Percentiles rank a stretch among this genome's conserved stretches.
Conservation (phyloP, 768 basidiomycete genomes). For the Cyclocybe cylindracea region DNA sequence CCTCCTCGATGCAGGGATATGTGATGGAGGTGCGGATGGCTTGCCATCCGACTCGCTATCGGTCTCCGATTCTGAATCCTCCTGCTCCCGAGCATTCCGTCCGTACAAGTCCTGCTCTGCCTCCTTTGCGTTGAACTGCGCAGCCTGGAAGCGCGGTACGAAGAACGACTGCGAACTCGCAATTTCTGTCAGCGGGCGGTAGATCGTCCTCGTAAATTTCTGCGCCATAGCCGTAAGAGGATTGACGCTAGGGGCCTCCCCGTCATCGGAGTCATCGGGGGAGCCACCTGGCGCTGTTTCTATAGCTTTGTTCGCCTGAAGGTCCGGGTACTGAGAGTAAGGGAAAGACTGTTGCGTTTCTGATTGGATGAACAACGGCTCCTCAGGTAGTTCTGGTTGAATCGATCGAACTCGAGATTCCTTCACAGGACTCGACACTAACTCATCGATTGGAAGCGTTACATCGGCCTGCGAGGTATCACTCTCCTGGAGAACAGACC, state of each 20-base stretch:
- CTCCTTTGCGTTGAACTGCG: slow-evolving; percentile 24
- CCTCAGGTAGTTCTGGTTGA: slow-evolving; percentile 8
- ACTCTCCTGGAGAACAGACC: slow-evolving; percentile 15
- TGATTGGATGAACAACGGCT: slow-evolving; percentile 51
- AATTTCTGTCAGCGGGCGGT: slow-evolving; percentile 55
- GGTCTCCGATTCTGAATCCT: slow-evolving; percentile 40
- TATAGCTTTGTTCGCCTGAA: slow-evolving; percentile 8
- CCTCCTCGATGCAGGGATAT: slow-evolving; percentile 59
- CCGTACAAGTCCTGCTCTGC: slow-evolving; percentile 40
- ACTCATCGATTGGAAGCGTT: no score
- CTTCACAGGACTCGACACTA: background rate
- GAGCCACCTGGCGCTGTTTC: slow-evolving; percentile 11
- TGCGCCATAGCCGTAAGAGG: slow-evolving; percentile 3
- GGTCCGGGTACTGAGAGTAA: slow-evolving; percentile 46
- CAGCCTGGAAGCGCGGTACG: slow-evolving; percentile 31
- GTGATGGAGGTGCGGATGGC: slow-evolving; percentile 36
- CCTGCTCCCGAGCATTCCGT: slow-evolving; percentile 29
- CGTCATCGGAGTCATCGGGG: slow-evolving; percentile 41
- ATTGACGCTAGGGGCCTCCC: slow-evolving; percentile 34
- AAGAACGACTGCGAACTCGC: slow-evolving; percentile 40
- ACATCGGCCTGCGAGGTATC: no score
- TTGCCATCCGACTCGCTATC: slow-evolving; percentile 44
- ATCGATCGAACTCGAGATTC: slow-evolving; percentile 4
- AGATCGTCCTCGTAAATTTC: slow-evolving; percentile 4
- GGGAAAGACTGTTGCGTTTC: slow-evolving; percentile 57